These are phyloP conservation scores for Eleusine indica DNA, from an alignment of 176 grass and related monocot species.

Conservation along the genomic window DNA sequence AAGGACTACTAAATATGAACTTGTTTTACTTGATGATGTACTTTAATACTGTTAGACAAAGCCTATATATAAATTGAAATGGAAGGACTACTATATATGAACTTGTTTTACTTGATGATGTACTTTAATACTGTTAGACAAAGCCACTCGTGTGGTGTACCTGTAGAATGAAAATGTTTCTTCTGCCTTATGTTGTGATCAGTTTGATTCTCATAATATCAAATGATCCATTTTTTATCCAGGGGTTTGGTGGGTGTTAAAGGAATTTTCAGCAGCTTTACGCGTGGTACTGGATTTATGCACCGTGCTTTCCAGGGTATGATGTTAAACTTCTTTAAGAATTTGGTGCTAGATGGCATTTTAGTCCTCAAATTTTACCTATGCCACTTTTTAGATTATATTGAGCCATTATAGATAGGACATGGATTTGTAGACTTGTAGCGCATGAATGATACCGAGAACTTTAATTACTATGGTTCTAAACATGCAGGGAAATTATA, in stretches of 20 bases:
- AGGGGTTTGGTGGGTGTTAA: conserved; percentile 96
- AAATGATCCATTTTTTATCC: conserved; percentile 51
- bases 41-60: too few relatives aligned
- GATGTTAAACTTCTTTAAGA: conserved; percentile 29
- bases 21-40: too few relatives aligned
- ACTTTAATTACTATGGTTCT: conserved; percentile 2
- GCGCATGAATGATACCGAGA: conserved; percentile 3
- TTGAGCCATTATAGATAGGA: background rate
- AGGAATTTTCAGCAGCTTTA: conserved; percentile 96
- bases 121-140: background rate
- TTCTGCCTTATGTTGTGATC: conserved; percentile 19
- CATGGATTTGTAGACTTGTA: background rate
- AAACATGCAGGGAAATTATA: conserved; percentile 12
- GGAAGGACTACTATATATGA: background rate
- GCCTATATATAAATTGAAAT: background rate
- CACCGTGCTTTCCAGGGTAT: conserved; percentile 95
- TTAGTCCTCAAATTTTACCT: conserved; percentile 14
- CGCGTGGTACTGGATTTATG: conserved; percentile 99
- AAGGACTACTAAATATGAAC: too few relatives aligned
- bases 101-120: background rate
- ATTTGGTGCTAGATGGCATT: conserved; percentile 26
- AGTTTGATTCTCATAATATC: conserved; percentile 14
- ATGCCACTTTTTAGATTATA: background rate
- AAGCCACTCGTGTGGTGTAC: conserved; percentile 9
- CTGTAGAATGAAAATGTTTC: background rate